Conservation (phyloP, 2,329 filamentous ascomycete species). For the Colletotrichum sp. region DNA sequence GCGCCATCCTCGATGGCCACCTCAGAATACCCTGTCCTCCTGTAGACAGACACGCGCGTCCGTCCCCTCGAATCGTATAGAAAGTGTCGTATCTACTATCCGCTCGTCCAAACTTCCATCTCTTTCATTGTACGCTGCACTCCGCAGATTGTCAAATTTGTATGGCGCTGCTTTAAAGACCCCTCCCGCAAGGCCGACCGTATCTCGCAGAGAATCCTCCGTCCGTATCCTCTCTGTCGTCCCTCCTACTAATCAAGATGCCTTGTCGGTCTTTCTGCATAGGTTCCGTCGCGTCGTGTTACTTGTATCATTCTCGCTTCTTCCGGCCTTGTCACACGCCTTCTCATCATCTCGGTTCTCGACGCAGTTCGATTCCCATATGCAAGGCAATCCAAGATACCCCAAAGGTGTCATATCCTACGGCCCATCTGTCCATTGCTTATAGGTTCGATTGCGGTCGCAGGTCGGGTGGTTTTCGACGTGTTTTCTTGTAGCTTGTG, state of each 20-base stretch:
- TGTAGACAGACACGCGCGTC: background rate
- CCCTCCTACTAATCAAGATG: background rate
- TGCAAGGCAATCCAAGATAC: background rate
- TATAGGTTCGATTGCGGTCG: background rate
- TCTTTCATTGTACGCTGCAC: background rate
- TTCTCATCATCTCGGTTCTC: background rate
- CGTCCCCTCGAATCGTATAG: background rate
- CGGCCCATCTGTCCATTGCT: background rate
- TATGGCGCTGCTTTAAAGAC: background rate
- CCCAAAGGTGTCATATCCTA: background rate
- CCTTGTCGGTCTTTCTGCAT: background rate
- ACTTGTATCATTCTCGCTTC: background rate
- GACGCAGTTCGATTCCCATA: background rate
- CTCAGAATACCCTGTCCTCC: background rate
- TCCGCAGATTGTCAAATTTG: background rate
- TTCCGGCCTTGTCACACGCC: background rate
- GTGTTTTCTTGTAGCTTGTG: background rate
- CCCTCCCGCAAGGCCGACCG: background rate
- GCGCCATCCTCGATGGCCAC: background rate
- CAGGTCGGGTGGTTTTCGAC: background rate
- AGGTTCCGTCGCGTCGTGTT: background rate
- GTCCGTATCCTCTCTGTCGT: background rate
- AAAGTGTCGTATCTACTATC: background rate
- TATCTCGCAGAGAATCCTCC: background rate
- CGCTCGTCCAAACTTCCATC: background rate